Evolutionary conservation across 495 filamentous ascomycete species (phyloP).

Genomic region (Alectoria sarmentosa): DNA sequence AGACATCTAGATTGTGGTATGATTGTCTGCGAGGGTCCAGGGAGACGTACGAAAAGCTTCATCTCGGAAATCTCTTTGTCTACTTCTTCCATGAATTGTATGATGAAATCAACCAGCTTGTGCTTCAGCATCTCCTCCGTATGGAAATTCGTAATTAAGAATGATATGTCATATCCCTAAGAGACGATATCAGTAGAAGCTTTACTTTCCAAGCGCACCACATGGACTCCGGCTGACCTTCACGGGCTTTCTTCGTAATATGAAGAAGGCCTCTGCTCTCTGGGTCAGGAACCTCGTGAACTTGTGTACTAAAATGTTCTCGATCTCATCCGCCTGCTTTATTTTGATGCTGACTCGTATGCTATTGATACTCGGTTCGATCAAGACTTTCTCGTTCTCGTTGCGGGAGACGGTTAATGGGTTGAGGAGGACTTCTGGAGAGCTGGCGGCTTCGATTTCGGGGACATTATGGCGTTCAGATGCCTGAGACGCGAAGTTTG

Average conservation of each 20-base stretch:
- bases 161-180: constrained; percentile 97
- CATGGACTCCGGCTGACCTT: constrained; percentile 50
- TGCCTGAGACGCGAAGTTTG: constrained; percentile 95
- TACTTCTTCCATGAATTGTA: constrained; percentile 98
- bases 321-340: constrained; percentile 98
- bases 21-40: not conserved
- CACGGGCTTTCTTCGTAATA: constrained; percentile 87
- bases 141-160: constrained; percentile 97
- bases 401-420: constrained; percentile 83
- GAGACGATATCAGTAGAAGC: constrained; percentile 7
- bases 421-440: constrained; percentile 91
- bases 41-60: constrained; percentile 88
- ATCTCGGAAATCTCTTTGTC: constrained; percentile 99
- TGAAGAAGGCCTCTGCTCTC: constrained; percentile 95
- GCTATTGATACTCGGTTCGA: constrained; percentile 93
- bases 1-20: not conserved
- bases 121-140: constrained; percentile 98
- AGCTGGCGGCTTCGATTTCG: constrained; percentile 87
- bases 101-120: constrained; percentile 97
- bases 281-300: constrained; percentile 95
- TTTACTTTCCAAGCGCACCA: not conserved
- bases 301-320: constrained; percentile 95
- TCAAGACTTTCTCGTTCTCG: constrained; percentile 88
- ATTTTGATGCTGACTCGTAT: constrained; percentile 95
- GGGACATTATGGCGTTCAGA: constrained; percentile 97